These are phyloP conservation scores for Arthromyces matolae DNA, from an alignment of 768 basidiomycete genomes.

Conservation along the genomic window DNA sequence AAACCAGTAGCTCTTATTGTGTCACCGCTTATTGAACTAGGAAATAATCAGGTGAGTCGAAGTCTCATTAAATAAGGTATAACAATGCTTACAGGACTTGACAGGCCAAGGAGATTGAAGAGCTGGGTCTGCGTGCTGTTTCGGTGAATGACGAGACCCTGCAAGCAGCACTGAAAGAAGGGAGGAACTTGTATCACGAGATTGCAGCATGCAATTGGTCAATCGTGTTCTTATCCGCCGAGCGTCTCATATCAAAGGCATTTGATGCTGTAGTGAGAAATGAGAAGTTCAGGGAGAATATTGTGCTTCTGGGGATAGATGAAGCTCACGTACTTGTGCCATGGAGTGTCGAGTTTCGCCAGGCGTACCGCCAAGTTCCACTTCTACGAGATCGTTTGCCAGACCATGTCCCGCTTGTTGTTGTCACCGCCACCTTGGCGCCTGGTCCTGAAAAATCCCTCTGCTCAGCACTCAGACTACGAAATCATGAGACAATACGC, in stretches of 20 bases:
- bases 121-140: slow-evolving; percentile 16
- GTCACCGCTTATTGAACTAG: slow-evolving; percentile 22
- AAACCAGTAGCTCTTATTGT: slow-evolving; percentile 18
- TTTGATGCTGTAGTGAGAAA: slow-evolving; percentile 17
- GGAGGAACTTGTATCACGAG: slow-evolving; percentile 16
- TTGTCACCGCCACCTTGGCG: slow-evolving; percentile 14
- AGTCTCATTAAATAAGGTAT: not conserved
- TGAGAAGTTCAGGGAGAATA: slow-evolving; percentile 15
- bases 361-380: slow-evolving; percentile 18
- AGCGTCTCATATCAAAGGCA: slow-evolving; percentile 15
- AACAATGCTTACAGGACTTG: not conserved
- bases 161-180: slow-evolving; percentile 9
- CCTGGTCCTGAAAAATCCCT: slow-evolving; percentile 10
- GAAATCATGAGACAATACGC: slow-evolving; percentile 8
- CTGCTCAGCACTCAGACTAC: slow-evolving; percentile 3
- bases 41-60: slow-evolving; percentile 20
- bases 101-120: slow-evolving; percentile 17
- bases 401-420: slow-evolving; percentile 12
- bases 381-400: slow-evolving; percentile 15
- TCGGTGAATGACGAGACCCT: slow-evolving; percentile 19
- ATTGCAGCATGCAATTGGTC: slow-evolving; percentile 19
- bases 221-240: slow-evolving; percentile 20
- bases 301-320: slow-evolving; percentile 22
- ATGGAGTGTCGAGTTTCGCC: slow-evolving; percentile 20
- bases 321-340: slow-evolving; percentile 23